Evolutionary conservation across 768 basidiomycete genomes (phyloP).

Genomic region (Kwoniella dejecticola): DNA sequence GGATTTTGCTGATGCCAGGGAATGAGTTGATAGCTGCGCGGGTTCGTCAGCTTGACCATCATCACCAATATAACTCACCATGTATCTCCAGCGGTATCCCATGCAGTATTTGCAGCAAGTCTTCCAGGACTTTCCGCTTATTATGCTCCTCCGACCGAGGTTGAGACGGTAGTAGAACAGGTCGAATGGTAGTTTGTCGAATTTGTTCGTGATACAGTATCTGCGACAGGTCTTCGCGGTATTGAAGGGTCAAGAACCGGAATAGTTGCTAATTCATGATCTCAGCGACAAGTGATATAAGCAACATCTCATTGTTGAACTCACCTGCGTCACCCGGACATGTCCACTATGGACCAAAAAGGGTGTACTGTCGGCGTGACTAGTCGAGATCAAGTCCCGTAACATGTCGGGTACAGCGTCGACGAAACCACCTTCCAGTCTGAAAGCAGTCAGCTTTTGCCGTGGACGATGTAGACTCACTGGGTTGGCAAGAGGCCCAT

Average conservation of each 20-base stretch:
- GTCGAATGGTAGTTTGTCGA: not conserved
- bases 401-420: constrained; percentile 7
- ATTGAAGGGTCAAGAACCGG: constrained; percentile 4
- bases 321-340: constrained; percentile 5
- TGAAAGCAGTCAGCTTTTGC: not conserved
- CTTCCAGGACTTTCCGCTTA: constrained; percentile 4
- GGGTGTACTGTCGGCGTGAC: constrained; percentile 3
- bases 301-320: not conserved
- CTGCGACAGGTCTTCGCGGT: constrained; percentile 5
- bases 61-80: not conserved
- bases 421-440: constrained; percentile 2
- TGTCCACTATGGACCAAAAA: constrained; percentile 8
- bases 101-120: constrained; percentile 6
- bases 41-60: not conserved
- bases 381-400: not conserved
- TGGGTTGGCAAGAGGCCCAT: constrained; percentile 1
- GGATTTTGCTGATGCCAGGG: constrained; percentile 6
- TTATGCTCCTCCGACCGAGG: constrained; percentile 8
- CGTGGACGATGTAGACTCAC: not conserved
- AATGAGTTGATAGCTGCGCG: constrained; percentile 3
- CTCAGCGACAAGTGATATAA: not conserved
- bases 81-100: constrained; percentile 10
- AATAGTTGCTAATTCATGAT: not conserved
- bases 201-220: constrained; percentile 3
- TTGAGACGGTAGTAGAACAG: not conserved